Conservation (phyloP, 805 yeast genomes). For the Candida boleticola region DNA sequence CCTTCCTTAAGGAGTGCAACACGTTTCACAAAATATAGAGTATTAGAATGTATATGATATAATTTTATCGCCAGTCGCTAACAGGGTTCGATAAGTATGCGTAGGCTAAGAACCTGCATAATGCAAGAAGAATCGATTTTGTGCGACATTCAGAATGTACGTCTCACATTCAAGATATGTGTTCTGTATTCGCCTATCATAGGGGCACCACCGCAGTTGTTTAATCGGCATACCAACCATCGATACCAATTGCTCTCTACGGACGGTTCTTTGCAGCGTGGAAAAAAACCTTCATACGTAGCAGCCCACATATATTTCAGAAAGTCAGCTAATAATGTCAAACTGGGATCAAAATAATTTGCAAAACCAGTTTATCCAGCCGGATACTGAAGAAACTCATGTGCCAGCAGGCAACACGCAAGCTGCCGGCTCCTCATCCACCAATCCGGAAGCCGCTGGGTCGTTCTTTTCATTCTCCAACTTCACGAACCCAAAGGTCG, state of each 20-base stretch:
- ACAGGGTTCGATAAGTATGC: too few species aligned
- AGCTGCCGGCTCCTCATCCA: not conserved
- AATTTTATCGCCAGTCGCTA: too few species aligned
- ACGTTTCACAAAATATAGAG: too few species aligned
- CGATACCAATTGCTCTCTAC: too few species aligned
- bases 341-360: not conserved
- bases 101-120: too few species aligned
- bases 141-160: too few species aligned
- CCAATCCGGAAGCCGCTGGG: constrained; percentile 1
- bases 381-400: constrained; percentile 1
- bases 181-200: too few species aligned
- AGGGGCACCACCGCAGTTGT: too few species aligned
- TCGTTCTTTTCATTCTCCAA: constrained; percentile 1
- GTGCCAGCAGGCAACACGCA: not conserved
- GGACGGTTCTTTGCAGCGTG: not conserved
- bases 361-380: constrained; percentile 5
- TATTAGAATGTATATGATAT: too few species aligned
- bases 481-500: constrained; percentile 23
- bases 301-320: not conserved
- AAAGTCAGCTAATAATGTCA: not conserved
- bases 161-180: too few species aligned
- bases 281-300: not conserved
- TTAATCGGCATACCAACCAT: too few species aligned
- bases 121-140: too few species aligned
- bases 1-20: not conserved